phyloP scores from a whole-genome alignment of 805 yeast species.

The Danielia oregonensis region DNA sequence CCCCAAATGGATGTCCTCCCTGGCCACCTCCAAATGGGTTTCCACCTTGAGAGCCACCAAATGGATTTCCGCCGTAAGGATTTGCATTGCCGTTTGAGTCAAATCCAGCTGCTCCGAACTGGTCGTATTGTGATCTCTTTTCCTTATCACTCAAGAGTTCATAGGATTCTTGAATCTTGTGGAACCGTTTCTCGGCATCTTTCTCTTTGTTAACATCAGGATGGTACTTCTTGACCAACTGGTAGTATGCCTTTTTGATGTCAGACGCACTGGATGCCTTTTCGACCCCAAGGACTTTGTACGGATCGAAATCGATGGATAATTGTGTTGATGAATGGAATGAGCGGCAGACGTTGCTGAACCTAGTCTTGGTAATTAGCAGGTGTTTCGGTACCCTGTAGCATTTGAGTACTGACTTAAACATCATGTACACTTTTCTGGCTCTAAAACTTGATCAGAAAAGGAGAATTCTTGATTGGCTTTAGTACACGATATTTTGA shows the following conservation, averaged over 20 bases:
- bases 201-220: constrained; percentile 95
- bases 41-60: constrained; percentile 40
- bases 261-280: constrained; percentile 71
- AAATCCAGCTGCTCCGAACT: constrained; percentile 85
- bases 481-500: too few species aligned
- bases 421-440: too few species aligned
- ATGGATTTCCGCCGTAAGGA: constrained; percentile 41
- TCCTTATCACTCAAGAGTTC: constrained; percentile 83
- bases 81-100: constrained; percentile 54
- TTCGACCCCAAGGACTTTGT: constrained; percentile 74
- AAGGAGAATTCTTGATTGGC: too few species aligned
- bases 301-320: constrained; percentile 63
- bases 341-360: constrained; percentile 2
- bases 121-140: constrained; percentile 87
- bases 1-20: constrained; percentile 52
- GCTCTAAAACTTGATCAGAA: too few species aligned
- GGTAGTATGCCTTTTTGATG: constrained; percentile 91
- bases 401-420: neutral
- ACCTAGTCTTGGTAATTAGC: too few species aligned
- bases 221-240: constrained; percentile 88
- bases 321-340: constrained; percentile 43
- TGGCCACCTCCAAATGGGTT: constrained; percentile 36
- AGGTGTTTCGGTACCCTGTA: too few species aligned
- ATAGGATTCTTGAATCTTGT: constrained; percentile 90
- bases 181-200: constrained; percentile 85